Evolutionary conservation across 2,329 filamentous ascomycete species (phyloP).

Genomic region (Hypoxylon sp.): DNA sequence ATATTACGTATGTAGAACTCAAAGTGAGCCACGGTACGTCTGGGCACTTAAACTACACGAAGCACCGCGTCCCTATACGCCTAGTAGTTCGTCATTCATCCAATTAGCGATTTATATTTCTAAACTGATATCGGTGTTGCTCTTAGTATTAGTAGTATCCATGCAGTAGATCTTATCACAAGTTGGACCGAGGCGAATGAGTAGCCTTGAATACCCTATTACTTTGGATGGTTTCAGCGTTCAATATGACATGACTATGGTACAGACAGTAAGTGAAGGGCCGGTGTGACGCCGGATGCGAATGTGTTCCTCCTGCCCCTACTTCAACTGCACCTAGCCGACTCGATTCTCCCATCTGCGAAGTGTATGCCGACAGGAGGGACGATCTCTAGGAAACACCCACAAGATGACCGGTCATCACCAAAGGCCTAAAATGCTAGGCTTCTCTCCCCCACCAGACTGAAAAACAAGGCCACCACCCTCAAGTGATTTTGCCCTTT

Average conservation of each 20-base stretch:
- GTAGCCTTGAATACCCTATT: conserved; percentile 20
- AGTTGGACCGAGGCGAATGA: background rate
- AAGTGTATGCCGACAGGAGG: conserved; percentile 39
- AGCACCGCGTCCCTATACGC: background rate
- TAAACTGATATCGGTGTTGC: background rate
- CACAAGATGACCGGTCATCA: conserved; percentile 43
- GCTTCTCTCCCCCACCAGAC: conserved; percentile 38
- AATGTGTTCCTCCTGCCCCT: conserved; percentile 45
- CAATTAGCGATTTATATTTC: background rate
- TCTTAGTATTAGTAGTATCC: background rate
- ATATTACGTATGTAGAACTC: background rate
- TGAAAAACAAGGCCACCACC: conserved; percentile 34
- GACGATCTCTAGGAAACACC: conserved; percentile 43
- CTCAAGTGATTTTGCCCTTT: conserved; percentile 48
- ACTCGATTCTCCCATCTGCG: conserved; percentile 33
- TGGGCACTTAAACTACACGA: background rate
- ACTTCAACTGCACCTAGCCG: conserved; percentile 47
- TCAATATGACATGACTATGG: conserved; percentile 54
- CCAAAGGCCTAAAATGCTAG: conserved; percentile 40
- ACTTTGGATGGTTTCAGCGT: conserved; percentile 51
- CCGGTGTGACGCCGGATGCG: conserved; percentile 49
- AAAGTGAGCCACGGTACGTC: background rate
- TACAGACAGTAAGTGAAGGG: conserved; percentile 52
- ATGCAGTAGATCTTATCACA: background rate
- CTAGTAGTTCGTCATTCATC: background rate